Base-by-base conservation (phyloP, 2,329 filamentous ascomycete genomes). In the Colletotrichum sp. region DNA sequence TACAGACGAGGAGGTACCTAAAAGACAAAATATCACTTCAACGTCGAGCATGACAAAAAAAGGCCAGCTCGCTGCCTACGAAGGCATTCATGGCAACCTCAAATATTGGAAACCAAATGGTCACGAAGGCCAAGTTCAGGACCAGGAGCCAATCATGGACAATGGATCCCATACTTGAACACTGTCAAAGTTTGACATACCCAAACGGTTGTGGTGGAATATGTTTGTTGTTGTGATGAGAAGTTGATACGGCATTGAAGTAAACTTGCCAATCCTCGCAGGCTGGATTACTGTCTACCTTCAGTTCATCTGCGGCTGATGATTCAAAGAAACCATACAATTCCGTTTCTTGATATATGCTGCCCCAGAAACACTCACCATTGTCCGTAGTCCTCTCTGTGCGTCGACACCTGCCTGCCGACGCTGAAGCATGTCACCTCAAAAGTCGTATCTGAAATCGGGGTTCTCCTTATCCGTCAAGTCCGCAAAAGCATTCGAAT, bases 381-480 rank as follows among this genome's bases (percentile, higher is more conserved):
- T 57, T 13, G 18, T 24, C 21, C 54, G 16, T 13, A 9, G 16
- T 27, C 13, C 21, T 57, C 54, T 18, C 54, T 57, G 16, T 27
- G 27, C 24, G 16, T 57, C 24, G 54, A 57, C 13, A 16, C 7
- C 16, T 21, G 13, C 21, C 1, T 57, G 54, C 24, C 15, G 16
- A 16, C 5, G 54, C 54, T 27, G 13, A 18, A 36, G 59, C n/a
- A 31, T 8, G 27, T 8, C 47, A 3, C 15, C 27, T 67, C 12
- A 75, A 31, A 73, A 66, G 57, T 69, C 73, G 12, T 76, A 76
- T 6, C 73, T 69, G n/a, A 77, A 77, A 54, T 76, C 69, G 3
- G 75, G 66, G 55, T 76, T 76, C 67, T 76, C 74, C 57, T 69
- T 76, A 57, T 77, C 75, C 16, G 76, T 76, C 55, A 77, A 54